Conservation (phyloP, 2,329 filamentous ascomycete genomes). For the Colletotrichum magnum region DNA sequence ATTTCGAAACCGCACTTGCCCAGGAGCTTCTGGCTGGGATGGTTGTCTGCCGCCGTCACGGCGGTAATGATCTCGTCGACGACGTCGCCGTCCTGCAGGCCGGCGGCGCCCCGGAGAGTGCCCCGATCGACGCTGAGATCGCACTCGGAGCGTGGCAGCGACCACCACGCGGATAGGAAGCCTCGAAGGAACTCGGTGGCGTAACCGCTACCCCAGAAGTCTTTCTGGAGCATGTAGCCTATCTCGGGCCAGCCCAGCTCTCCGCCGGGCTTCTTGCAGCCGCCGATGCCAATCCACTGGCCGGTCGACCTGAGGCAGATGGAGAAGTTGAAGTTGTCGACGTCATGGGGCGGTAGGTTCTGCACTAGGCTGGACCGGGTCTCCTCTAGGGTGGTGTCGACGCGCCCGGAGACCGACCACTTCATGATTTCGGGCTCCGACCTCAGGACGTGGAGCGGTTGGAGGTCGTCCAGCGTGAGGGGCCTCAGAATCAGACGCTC, state of each 20-base stretch:
- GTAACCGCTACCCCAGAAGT: slow-evolving; percentile 69
- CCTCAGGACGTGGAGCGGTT: slow-evolving; percentile 66
- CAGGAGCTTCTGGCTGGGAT: slow-evolving; percentile 69
- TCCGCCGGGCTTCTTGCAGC: slow-evolving; percentile 57
- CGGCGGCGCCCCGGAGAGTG: slow-evolving; percentile 48
- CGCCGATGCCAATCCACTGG: slow-evolving; percentile 67
- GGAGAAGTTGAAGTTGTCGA: slow-evolving; percentile 68
- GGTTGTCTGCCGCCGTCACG: slow-evolving; percentile 64
- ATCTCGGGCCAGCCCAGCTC: slow-evolving; percentile 69
- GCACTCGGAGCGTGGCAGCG: slow-evolving; percentile 61
- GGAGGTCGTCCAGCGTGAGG: slow-evolving; percentile 63
- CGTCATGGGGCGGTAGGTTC: slow-evolving; percentile 65
- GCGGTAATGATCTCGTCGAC: slow-evolving; percentile 61
- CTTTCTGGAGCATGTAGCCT: slow-evolving; percentile 69
- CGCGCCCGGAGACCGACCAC: slow-evolving; percentile 62
- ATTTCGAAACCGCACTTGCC: slow-evolving; percentile 68
- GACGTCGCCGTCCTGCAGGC: slow-evolving; percentile 34
- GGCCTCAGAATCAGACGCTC: slow-evolving; percentile 69
- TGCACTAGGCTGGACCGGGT: slow-evolving; percentile 57
- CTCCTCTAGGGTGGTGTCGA: slow-evolving; percentile 60
- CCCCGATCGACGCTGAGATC: slow-evolving; percentile 59
- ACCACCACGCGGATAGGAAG: slow-evolving; percentile 63
- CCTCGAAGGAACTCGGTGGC: slow-evolving; percentile 69
- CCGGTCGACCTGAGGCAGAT: slow-evolving; percentile 62
- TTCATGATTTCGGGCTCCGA: slow-evolving; percentile 73